Conservation (phyloP, 1,139 yeast species). For the Candida albicans region DNA sequence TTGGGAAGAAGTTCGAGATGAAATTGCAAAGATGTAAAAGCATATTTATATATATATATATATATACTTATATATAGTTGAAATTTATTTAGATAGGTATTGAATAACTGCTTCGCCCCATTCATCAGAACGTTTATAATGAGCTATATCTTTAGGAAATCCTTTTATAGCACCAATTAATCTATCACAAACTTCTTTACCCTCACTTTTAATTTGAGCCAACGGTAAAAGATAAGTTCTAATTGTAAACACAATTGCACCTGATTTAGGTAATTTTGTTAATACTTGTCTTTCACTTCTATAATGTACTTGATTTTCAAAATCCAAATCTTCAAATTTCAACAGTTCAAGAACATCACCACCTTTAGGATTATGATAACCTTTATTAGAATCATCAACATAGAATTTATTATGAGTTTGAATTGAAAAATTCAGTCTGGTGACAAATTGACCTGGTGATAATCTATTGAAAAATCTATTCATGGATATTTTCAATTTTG, state of each 20-base stretch:
- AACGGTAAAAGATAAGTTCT: slow-evolving; percentile 70
- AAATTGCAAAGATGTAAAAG: slow-evolving; percentile 27
- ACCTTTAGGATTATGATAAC: slow-evolving; percentile 36
- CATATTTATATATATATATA: neutral
- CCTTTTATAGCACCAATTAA: slow-evolving; percentile 43
- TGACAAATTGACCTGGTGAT: slow-evolving; percentile 52
- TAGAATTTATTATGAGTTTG: slow-evolving; percentile 55
- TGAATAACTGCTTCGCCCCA: slow-evolving; percentile 41
- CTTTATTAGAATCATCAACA: slow-evolving; percentile 54
- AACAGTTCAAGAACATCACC: slow-evolving; percentile 28
- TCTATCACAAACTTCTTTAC: slow-evolving; percentile 40
- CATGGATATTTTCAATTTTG: slow-evolving; percentile 58
- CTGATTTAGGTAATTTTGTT: slow-evolving; percentile 55
- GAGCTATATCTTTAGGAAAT: slow-evolving; percentile 39
- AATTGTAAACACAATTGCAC: slow-evolving; percentile 57
- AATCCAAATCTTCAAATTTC: slow-evolving; percentile 49
- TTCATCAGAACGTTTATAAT: slow-evolving; percentile 38
- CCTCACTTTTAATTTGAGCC: slow-evolving; percentile 52
- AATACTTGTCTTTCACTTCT: slow-evolving; percentile 64
- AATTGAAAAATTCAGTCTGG: slow-evolving; percentile 61
- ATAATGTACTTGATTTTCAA: slow-evolving; percentile 51
- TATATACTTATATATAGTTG: neutral
- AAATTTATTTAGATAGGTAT: slow-evolving; percentile 20
- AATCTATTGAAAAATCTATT: slow-evolving; percentile 57
- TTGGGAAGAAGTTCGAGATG: slow-evolving; percentile 68